Evolutionary conservation across 805 yeast species (phyloP), one percentile per base, ranked within the genome.

Genomic region (Teunomyces aglyptinius): DNA sequence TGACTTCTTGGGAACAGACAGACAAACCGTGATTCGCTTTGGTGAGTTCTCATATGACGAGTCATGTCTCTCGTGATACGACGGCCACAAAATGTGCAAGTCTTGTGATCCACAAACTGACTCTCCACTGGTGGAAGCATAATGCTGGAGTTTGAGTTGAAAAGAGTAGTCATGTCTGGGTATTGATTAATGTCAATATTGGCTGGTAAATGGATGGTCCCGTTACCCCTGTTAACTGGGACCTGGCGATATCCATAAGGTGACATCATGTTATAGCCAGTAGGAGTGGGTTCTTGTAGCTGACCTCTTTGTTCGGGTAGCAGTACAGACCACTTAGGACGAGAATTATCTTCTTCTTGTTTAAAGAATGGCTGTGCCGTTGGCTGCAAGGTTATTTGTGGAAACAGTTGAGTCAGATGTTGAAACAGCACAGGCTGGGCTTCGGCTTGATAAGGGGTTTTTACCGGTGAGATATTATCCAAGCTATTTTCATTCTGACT

Each of bases 11-110:
- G 86, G 54, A 73, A 82, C 13, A 78, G 70, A 58, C 89, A 83
- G 29, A 63, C 71, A 58, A 83, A 83, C 31, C 86, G 64, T 5
- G 84, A 72, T 13, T 73, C 77, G 8, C 68, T 63, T 55, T 80
- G 81, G 61, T 83, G 88, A 1, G 82, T 83, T 49, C 87, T 62
- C 68, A 80, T 64, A 58, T 83, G 89, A 33, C 88, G 64, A 1
- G 82, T 71, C 71, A 82, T 70, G 57, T 83, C 89, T 48, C 89
- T 68, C 6, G 78, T 70, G 48, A 83, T 80, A 44, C 68, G 57
- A 50, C 77, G 78, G 8, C 76, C 72, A 61, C 89, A 83, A 7
- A 78, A 62, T 1, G 66, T 70, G 55, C 88, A 83, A n/a, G 55
- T 56, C 32, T 41, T 57, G 47, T 57, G 58, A 52, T 70, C 76